Conservation (phyloP, 2,329 filamentous ascomycete genomes). For the Grosmannia penicillata region DNA sequence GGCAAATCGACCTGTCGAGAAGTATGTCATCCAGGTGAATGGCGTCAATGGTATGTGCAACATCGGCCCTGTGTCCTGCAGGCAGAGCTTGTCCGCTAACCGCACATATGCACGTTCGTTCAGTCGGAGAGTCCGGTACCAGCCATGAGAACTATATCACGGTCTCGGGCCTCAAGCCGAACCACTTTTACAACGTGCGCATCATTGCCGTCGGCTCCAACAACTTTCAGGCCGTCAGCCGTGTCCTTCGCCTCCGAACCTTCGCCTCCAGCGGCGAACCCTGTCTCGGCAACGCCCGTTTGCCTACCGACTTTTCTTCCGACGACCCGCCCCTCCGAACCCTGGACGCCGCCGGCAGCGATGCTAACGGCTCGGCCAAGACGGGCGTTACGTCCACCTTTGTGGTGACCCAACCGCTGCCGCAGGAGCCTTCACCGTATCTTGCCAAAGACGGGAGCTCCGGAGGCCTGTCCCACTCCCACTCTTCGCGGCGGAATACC, state of each 20-base stretch:
- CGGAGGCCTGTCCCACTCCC: conserved; percentile 6
- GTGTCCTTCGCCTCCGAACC: conserved; percentile 72
- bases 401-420: conserved; percentile 5
- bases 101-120: conserved; percentile 9
- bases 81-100: too few relatives aligned
- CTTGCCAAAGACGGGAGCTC: conserved; percentile 51
- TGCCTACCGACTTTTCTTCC: conserved; percentile 40
- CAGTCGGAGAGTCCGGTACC: conserved; percentile 70
- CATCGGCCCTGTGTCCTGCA: too few relatives aligned
- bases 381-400: conserved; percentile 9
- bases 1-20: conserved; percentile 53
- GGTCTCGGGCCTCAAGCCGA: conserved; percentile 73
- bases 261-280: conserved; percentile 49
- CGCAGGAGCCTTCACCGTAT: conserved; percentile 19
- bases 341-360: conserved; percentile 27
- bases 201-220: conserved; percentile 83
- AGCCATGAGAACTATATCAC: conserved; percentile 76
- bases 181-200: conserved; percentile 83
- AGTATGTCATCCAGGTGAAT: conserved; percentile 87
- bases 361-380: conserved; percentile 26
- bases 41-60: conserved; percentile 65
- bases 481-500: conserved; percentile 42
- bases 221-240: conserved; percentile 84
- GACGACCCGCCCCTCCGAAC: conserved; percentile 30
- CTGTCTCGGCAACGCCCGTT: conserved; percentile 38